Evolutionary conservation across 495 filamentous ascomycete species (phyloP), one percentile per base, ranked within the genome.

Genomic region (Hypoxylon subgilvum): DNA sequence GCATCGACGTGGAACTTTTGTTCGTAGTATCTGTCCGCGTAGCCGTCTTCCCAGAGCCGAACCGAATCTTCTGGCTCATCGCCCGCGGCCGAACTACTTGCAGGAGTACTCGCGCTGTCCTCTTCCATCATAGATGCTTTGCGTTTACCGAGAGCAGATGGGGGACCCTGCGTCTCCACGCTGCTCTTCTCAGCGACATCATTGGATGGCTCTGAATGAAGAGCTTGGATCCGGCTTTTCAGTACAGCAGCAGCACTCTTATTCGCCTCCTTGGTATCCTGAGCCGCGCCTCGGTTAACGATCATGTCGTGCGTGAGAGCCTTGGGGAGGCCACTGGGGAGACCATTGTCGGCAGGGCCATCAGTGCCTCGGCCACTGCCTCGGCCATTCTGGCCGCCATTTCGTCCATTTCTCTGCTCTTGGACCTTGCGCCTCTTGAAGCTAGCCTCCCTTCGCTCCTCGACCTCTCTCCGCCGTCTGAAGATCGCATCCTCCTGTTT

Each of bases 401-500:
- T 65, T 34, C 69, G 66, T 38, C 66, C 76, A 36, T 79, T 76
- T 32, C 79, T 67, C 27, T 87, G 77, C 27, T 90, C 82, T 54
- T 85, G 75, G 41, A 92, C 74, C 66, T 90, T 91, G 47, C 92
- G 82, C 60, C 91, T 76, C 73, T 89, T 94, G 52, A 83, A 82
- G 52, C 85, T 85, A 9, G 88, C 91, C 63, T 88, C 86, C 54
- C 86, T 84, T 59, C 89, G 84, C 41, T 95, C 90, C 44, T 97
- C 93, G 0, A 78, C 83, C 69, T 96, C 85, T 67, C 87, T 85
- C 55, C 94, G 84, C 50, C 92, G 84, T 32, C 79, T 80, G 73
- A 99, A 99, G 59, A 99, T 99, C 16, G 87, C 88, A 67, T 93
- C 91, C 75, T 99, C 94, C 69, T 97, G 92, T 67, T 93, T 96